Conservation (phyloP, 192 early-diverging fungal genomes). For the Backusella morwellensis region DNA sequence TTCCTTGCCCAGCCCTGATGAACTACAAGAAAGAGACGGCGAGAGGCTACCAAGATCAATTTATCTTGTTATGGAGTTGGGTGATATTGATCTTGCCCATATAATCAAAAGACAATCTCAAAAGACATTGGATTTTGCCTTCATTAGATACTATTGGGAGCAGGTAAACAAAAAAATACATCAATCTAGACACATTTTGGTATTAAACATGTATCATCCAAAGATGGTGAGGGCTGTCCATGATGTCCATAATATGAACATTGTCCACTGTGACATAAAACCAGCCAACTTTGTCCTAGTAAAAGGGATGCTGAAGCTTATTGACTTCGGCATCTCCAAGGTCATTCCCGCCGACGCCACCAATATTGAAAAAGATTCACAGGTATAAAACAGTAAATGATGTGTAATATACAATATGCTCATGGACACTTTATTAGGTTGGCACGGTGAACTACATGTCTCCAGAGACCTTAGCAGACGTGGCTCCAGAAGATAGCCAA, state of each 20-base stretch:
- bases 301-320: slow-evolving; percentile 82
- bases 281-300: slow-evolving; percentile 96
- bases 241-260: slow-evolving; percentile 82
- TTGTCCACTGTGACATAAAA: slow-evolving; percentile 93
- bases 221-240: slow-evolving; percentile 90
- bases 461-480: slow-evolving; percentile 63
- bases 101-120: slow-evolving; percentile 50
- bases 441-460: slow-evolving; percentile 97
- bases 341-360: slow-evolving; percentile 90
- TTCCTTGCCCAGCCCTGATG: too few species aligned
- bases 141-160: slow-evolving; percentile 83
- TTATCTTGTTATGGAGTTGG: slow-evolving; percentile 75
- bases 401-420: too few species aligned
- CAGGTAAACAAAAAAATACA: slow-evolving; percentile 47
- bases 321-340: slow-evolving; percentile 98
- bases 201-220: background rate
- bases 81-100: slow-evolving; percentile 81
- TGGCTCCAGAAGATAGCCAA: background rate
- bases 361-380: slow-evolving; percentile 84
- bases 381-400: slow-evolving; percentile 32
- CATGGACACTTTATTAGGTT: slow-evolving; percentile 13
- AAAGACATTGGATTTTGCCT: slow-evolving; percentile 62
- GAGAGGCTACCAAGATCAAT: too few species aligned
- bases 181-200: background rate
- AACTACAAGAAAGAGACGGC: too few species aligned